Base-by-base conservation (phyloP, 2,329 filamentous ascomycete species). In the Colletotrichum zoysiae region DNA sequence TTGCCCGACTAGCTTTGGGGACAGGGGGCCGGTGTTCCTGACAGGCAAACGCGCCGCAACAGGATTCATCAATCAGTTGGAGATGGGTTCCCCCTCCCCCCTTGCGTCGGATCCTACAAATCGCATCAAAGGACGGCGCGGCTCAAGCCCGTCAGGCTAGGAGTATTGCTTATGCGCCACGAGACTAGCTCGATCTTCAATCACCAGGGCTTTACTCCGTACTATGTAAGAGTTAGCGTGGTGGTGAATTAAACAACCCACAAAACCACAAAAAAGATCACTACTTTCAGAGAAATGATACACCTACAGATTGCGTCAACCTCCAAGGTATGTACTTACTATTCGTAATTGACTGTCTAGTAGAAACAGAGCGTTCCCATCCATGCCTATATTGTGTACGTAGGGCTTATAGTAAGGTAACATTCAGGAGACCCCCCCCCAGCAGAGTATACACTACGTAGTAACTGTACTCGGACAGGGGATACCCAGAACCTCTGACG, bases 1-100 rank as follows among this genome's bases (percentile, higher is more conserved):
- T 66, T 73, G 65, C 53, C 61, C 56, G 20, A 61, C 66, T 70
- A 61, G 70, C 57, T 60, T 38, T 42, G 14, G 50, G 56, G 70
- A 73, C 70, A 35, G 33, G 53, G 53, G 20, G 44, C 6, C 12
- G 18, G 66, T 59, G 60, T 70, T 64, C 46, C 58, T 48, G 69
- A 69, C 55, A 60, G 59, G 53, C 38, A 71, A 48, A 50, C 46
- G 59, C 44, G 65, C 51, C 26, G 53, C 50, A 50, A 50, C 16
- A 46, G 48, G 42, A 62, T 56, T 44, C 53, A 60, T 56, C 66
- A 48, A 65, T 56, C 70, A 48, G 40, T 26, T 33, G 18, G 40
- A 65, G 14, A 50, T 60, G 59, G 14, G 53, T 33, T 59, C 33
- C 63, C 55, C 40, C 55, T 11, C 48, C 55, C 16, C 46, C 18